Evolutionary conservation across 441 rosid species (phyloP), one percentile per base, ranked within the genome.

Genomic region (Gossypium davidsonii): DNA sequence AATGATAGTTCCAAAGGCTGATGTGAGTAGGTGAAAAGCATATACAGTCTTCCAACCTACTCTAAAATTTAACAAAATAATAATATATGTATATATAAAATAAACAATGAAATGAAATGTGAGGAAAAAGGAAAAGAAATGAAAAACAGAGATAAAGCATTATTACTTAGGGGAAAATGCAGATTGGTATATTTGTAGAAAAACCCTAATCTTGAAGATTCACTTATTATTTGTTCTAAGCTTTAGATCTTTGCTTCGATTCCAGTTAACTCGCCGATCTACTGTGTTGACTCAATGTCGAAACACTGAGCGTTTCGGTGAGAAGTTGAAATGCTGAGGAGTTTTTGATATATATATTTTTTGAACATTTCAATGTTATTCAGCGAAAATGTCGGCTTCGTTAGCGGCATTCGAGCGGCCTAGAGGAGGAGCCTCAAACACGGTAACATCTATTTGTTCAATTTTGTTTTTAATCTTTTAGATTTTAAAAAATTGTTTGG

Each of bases 381-480:
- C 73, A 64, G 78, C 51, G 80, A 67, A 79, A 86, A 91, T 91
- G 98, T 90, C 96, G 79, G 89, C 87, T 88, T 80, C 97, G 77
- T 72, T 90, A 82, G 92, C 93, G 71, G 88, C 92, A 83, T 80
- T 92, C 80, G 99, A 95, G 84, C 96, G 97, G 76, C 91, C 93
- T 1, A 87, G 96, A 76, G 80, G 60, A 44, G 87, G 87, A 57
- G 78, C 87, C 74, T 85, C 97, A 3, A 95, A 92, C 80, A 86
- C 97, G 99, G 99, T 95, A 84, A 51, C 4, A 67, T 26, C 46
- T 67, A 26, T 26, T 67, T 51, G 11, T 49, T 51, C 42, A 7
- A 15, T 51, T 67, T 67, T n/a, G 15, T 9, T 46, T 67, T 51
- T 9, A 4, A 58, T 78, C 70, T 20, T 58, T 23, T 51, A 60